Base-by-base conservation (phyloP, 1,284 basidiomycete species). In the Sporisorium reilianum region DNA sequence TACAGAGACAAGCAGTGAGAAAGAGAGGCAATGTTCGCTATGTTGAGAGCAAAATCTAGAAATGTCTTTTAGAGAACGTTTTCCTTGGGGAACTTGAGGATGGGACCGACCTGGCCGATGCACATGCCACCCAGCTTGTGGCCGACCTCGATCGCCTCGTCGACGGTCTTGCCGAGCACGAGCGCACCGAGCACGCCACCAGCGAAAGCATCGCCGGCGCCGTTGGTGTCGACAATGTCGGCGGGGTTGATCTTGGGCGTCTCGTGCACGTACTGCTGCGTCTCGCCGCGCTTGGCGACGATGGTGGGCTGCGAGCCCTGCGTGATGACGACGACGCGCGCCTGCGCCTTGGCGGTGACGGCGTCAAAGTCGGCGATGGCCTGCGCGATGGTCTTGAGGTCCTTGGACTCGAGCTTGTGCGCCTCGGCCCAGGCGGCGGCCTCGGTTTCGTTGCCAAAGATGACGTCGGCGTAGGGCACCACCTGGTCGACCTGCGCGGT, bases 161-260 rank as follows among this genome's bases (percentile, higher is more conserved):
- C 91, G 52, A 95, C 84, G 48, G 83, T 86, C 89, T 94, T 97
- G 25, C 94, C 95, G 44, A 89, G 86, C 54, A 94, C 90, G 55
- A 91, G 88, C 1, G 92, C 95, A 54, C 93, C 97, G 53, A 98
- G 85, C 88, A 98, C 95, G 51, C 94, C 97, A 71, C 97, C 97
- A n/a, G 95, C 94, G 80, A 99, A 99, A 55, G 94, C 95, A 85
- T 99, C 97, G 55, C 97, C 97, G n/a, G 97, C 97, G 56, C 94
- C 97, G 87, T 99, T 99, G 62, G 97, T 99, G 86, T 99, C 97
- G 64, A 97, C 91, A 80, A 99, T 84, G 57, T 84, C 72, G 46
- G 72, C 61, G 6, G 81, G 69, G 62, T 77, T 64, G 46, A 85
- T 78, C 85, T 88, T 88, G 85, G 82, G 86, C 83, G 86, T 88